A percentile compares a stretch with the other conserved stretches of the same genome.
These are phyloP conservation scores for Clonostachys chloroleuca DNA, from an alignment of 2,329 filamentous ascomycete species.

Conservation along the genomic window DNA sequence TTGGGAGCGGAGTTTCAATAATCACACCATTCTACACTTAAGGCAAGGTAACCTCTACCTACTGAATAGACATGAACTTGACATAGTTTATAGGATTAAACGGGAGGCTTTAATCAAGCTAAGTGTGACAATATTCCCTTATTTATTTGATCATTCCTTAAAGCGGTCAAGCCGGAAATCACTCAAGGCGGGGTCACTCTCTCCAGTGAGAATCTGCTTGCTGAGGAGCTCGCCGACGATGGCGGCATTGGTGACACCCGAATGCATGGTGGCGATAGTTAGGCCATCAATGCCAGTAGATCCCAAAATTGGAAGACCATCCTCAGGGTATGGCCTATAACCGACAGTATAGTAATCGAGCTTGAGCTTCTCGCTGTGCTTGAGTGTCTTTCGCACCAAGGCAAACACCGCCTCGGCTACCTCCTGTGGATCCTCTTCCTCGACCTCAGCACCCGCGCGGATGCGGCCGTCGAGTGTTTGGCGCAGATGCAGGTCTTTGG, in stretches of 20 bases:
- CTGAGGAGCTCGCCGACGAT: slow-evolving; percentile 1
- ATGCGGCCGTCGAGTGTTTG: slow-evolving; percentile 19
- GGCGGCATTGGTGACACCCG: slow-evolving; percentile 6
- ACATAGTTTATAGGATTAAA: no score
- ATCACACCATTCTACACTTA: no score
- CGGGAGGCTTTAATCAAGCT: no score
- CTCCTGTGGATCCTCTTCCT: slow-evolving; percentile 11
- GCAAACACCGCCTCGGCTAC: slow-evolving; percentile 14
- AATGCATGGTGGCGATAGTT: slow-evolving; percentile 21
- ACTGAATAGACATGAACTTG: no score
- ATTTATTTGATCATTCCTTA: not conserved
- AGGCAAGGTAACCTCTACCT: no score
- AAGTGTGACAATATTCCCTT: no score
- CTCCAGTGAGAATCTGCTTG: slow-evolving; percentile 2
- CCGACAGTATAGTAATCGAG: slow-evolving; percentile 20
- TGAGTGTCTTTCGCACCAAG: slow-evolving; percentile 9
- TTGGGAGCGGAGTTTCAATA: no score
- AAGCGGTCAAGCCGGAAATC: slow-evolving; percentile 1
- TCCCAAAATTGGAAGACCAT: slow-evolving; percentile 19
- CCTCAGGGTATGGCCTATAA: slow-evolving; percentile 13
- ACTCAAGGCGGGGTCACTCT: not conserved
- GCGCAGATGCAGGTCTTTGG: slow-evolving; percentile 15
- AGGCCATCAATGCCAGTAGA: slow-evolving; percentile 15
- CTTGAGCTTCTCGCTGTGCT: slow-evolving; percentile 11
- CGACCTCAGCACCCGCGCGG: slow-evolving; percentile 8